phyloP scores from a whole-genome alignment of 768 basidiomycete species.

The Imleria badia region DNA sequence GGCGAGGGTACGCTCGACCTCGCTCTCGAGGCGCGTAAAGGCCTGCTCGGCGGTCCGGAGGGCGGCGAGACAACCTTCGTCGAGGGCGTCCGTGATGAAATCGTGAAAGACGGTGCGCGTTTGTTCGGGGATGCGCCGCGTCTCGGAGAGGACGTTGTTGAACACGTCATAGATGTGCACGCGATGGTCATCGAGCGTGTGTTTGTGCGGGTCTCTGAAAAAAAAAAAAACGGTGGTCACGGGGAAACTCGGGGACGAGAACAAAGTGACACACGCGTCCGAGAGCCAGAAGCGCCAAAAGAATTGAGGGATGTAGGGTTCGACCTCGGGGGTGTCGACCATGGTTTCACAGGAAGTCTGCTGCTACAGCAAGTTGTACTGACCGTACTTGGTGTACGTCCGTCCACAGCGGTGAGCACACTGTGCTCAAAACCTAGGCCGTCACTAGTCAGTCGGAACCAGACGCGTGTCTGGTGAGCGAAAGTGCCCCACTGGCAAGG shows the following conservation, averaged over 20 bases:
- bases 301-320: slow-evolving; percentile 46
- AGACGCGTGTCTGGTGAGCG: neutral
- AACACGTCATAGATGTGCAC: slow-evolving; percentile 55
- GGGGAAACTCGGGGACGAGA: neutral
- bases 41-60: slow-evolving; percentile 43
- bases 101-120: slow-evolving; percentile 44
- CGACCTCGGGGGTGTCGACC: slow-evolving; percentile 18
- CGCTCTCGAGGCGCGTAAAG: slow-evolving; percentile 43
- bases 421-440: neutral
- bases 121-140: slow-evolving; percentile 37
- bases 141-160: slow-evolving; percentile 49
- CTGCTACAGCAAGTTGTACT: slow-evolving; percentile 2
- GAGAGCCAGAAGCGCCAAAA: slow-evolving; percentile 53
- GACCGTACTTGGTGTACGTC: neutral
- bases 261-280: slow-evolving; percentile 33
- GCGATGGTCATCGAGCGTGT: slow-evolving; percentile 36
- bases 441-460: neutral
- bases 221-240: neutral
- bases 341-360: neutral
- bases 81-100: slow-evolving; percentile 33
- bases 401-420: neutral
- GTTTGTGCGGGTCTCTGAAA: slow-evolving; percentile 28
- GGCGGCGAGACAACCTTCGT: slow-evolving; percentile 36
- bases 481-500: neutral
- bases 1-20: slow-evolving; percentile 40